Conservation (phyloP, 257 asterid species). For the Solanum infundibuliforme region DNA sequence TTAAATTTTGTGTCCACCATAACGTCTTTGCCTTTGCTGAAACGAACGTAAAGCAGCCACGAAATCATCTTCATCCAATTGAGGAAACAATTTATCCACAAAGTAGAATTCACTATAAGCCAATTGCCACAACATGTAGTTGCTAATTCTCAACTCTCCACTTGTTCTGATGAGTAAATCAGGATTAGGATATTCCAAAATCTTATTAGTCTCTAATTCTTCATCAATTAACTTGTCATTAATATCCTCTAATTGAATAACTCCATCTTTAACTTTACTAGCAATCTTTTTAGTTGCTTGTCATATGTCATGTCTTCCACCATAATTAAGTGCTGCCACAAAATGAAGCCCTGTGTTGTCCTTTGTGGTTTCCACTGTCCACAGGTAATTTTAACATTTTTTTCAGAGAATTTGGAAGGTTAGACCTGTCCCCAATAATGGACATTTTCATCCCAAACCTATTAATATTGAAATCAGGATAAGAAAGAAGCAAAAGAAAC, state of each 20-base stretch:
- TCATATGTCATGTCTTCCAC: constrained; percentile 17
- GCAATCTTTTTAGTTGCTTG: constrained; percentile 16
- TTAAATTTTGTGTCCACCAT: constrained; percentile 1
- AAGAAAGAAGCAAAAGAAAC: too few species aligned
- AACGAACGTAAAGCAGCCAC: not conserved
- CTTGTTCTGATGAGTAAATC: constrained; percentile 22
- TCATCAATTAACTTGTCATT: not conserved
- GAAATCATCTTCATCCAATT: constrained; percentile 11
- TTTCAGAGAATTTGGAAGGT: constrained; percentile 8
- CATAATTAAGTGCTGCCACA: constrained; percentile 4
- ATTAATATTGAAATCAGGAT: not conserved
- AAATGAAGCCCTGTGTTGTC: constrained; percentile 8
- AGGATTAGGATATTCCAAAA: constrained; percentile 10
- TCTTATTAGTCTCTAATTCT: not conserved
- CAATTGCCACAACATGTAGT: constrained; percentile 25
- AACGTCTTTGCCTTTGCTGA: constrained; percentile 16
- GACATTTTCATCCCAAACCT: constrained; percentile 1
- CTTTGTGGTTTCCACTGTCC: not conserved
- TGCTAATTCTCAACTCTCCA: constrained; percentile 28
- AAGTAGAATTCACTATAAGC: not conserved
- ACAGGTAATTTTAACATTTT: not conserved
- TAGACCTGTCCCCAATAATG: constrained; percentile 10
- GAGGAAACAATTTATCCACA: constrained; percentile 6
- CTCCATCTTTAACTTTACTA: constrained; percentile 8
- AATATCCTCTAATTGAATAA: not conserved